These are phyloP conservation scores for Huntiella moniliformis DNA, from an alignment of 2,329 filamentous ascomycete genomes.

Conservation along the genomic window DNA sequence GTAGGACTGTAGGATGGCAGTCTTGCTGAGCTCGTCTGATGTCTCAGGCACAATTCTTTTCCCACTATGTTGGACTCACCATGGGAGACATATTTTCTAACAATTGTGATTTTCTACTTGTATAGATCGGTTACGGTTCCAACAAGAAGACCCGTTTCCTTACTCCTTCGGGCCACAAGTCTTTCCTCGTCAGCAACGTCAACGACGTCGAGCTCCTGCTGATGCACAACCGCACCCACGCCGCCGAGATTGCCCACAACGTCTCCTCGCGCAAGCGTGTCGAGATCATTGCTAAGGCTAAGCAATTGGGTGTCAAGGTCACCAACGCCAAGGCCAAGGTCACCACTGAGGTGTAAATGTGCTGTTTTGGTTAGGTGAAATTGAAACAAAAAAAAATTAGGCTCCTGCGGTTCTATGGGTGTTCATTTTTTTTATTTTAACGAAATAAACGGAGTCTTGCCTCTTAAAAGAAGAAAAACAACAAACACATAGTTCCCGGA, in stretches of 20 bases:
- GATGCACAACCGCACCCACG: slow-evolving; percentile 99
- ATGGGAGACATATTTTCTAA: background rate
- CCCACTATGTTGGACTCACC: background rate
- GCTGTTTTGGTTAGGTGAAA: slow-evolving; percentile 8
- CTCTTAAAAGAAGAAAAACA: slow-evolving; percentile 11
- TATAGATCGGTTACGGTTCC: slow-evolving; percentile 89
- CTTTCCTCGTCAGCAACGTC: slow-evolving; percentile 96
- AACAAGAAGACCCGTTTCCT: slow-evolving; percentile 99
- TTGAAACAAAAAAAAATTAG: slow-evolving; percentile 10
- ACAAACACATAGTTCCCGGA: slow-evolving; percentile 11
- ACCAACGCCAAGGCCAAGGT: slow-evolving; percentile 99
- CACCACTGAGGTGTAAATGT: slow-evolving; percentile 68
- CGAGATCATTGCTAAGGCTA: slow-evolving; percentile 91
- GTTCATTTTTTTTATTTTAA: slow-evolving; percentile 12
- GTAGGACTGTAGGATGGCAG: no score
- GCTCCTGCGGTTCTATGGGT: slow-evolving; percentile 12
- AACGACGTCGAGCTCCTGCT: slow-evolving; percentile 92
- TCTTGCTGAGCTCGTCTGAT: no score
- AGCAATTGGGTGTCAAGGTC: slow-evolving; percentile 98
- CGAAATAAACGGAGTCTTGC: slow-evolving; percentile 12
- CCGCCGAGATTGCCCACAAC: slow-evolving; percentile 95
- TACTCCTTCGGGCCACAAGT: slow-evolving; percentile 98
- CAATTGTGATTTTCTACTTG: background rate
- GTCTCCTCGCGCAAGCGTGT: slow-evolving; percentile 98
- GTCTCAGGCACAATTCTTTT: background rate